phyloP scores from a whole-genome alignment of 768 basidiomycete species.

The Lactarius psammicola region DNA sequence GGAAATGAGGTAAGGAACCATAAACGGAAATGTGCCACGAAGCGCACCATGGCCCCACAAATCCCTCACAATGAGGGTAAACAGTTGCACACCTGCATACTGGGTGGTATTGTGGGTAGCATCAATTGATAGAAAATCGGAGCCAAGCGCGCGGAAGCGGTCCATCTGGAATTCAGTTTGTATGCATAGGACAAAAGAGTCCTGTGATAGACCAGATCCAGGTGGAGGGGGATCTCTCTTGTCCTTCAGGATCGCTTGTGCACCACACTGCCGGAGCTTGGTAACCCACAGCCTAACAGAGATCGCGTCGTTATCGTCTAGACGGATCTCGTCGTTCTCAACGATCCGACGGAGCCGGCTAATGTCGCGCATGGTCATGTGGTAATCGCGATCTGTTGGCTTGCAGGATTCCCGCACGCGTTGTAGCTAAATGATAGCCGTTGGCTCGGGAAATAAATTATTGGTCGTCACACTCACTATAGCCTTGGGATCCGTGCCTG shows the following conservation, averaged over 20 bases:
- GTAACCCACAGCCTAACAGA: neutral
- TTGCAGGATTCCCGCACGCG: no score
- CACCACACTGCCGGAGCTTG: neutral
- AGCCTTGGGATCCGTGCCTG: neutral
- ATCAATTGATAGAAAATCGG: neutral
- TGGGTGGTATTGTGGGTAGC: no score
- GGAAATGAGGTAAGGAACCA: neutral
- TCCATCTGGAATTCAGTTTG: constrained; percentile 1
- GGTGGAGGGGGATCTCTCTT: neutral
- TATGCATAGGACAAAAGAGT: constrained; percentile 5
- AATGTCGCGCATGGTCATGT: neutral
- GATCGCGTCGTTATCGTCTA: constrained; percentile 1
- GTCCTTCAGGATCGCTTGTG: neutral
- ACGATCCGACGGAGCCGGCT: neutral
- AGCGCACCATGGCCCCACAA: constrained; percentile 12
- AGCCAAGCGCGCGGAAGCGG: neutral
- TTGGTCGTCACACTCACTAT: neutral
- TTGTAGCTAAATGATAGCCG: no score
- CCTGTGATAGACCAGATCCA: neutral
- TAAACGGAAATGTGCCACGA: no score
- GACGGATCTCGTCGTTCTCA: neutral
- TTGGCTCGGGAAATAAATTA: no score
- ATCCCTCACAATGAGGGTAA: neutral
- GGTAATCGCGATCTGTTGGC: no score
- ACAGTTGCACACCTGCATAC: no score